Conservation (phyloP, 2,329 filamentous ascomycete species). For the Talaromyces sp. region DNA sequence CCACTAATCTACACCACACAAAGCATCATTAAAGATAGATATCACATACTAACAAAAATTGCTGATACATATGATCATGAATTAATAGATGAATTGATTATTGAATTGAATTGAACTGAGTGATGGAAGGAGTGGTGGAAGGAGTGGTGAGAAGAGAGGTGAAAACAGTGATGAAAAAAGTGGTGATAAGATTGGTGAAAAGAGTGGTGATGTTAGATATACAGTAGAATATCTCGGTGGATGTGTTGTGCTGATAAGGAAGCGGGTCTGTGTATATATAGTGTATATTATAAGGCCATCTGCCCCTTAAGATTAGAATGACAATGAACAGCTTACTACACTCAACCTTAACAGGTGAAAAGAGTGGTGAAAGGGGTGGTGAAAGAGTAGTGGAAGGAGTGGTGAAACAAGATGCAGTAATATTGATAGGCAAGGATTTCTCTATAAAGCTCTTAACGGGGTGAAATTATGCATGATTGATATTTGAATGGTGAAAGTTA, state of each 20-base stretch:
- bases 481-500: too few relatives aligned
- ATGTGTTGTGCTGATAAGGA: not conserved
- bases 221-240: constrained; percentile 1
- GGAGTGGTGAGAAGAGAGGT: too few relatives aligned
- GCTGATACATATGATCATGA: not conserved
- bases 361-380: too few relatives aligned
- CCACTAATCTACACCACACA: not conserved
- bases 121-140: too few relatives aligned
- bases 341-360: not conserved
- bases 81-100: not conserved
- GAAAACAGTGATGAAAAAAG: too few relatives aligned
- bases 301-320: not conserved
- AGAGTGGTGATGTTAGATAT: not conserved
- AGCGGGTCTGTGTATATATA: not conserved
- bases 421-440: too few relatives aligned
- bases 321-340: not conserved
- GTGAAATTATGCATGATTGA: too few relatives aligned
- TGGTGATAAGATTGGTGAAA: too few relatives aligned
- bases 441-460: too few relatives aligned
- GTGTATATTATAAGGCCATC: not conserved
- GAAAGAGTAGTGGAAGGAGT: too few relatives aligned
- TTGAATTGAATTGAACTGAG: too few relatives aligned
- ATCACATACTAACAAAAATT: not conserved
- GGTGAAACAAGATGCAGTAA: too few relatives aligned
- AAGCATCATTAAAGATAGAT: not conserved